phyloP scores from a whole-genome alignment of 2,329 filamentous ascomycete genomes.

The Grosmannia huntii region DNA sequence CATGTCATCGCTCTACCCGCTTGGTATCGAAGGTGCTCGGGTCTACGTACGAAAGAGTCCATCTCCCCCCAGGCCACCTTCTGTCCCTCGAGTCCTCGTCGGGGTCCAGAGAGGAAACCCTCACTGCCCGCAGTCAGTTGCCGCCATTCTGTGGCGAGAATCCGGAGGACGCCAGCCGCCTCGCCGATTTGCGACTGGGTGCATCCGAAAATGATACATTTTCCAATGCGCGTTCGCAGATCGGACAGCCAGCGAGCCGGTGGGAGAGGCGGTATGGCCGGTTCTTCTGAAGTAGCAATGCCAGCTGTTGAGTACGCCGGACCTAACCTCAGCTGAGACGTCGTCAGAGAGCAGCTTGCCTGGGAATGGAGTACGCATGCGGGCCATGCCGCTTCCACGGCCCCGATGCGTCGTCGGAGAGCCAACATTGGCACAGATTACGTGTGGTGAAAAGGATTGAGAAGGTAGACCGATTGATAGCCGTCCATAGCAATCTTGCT shows the following conservation, averaged over 20 bases:
- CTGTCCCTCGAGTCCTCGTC: constrained; percentile 50
- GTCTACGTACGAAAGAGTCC: constrained; percentile 38
- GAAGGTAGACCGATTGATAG: not conserved
- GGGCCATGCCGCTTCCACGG: not conserved
- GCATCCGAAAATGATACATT: constrained; percentile 64
- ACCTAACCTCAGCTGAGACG: not conserved
- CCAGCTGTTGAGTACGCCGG: not conserved
- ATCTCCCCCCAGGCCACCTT: constrained; percentile 76
- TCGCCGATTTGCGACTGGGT: constrained; percentile 40
- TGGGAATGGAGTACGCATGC: not conserved
- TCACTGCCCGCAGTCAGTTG: constrained; percentile 60
- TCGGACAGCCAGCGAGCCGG: constrained; percentile 53
- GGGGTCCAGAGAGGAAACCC: constrained; percentile 55
- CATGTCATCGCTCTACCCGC: too few relatives aligned
- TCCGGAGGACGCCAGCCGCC: constrained; percentile 45
- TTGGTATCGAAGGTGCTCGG: not conserved
- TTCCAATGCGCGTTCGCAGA: constrained; percentile 53
- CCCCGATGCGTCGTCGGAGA: not conserved
- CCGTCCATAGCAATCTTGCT: not conserved
- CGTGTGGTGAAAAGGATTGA: too few relatives aligned
- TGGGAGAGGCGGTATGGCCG: constrained; percentile 6
- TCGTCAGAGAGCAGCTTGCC: not conserved
- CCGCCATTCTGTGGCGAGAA: constrained; percentile 55
- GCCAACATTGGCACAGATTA: not conserved
- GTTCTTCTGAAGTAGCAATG: not conserved